Evolutionary conservation across 2,329 filamentous ascomycete species (phyloP).

Genomic region (Paraconiothyrium sp.): DNA sequence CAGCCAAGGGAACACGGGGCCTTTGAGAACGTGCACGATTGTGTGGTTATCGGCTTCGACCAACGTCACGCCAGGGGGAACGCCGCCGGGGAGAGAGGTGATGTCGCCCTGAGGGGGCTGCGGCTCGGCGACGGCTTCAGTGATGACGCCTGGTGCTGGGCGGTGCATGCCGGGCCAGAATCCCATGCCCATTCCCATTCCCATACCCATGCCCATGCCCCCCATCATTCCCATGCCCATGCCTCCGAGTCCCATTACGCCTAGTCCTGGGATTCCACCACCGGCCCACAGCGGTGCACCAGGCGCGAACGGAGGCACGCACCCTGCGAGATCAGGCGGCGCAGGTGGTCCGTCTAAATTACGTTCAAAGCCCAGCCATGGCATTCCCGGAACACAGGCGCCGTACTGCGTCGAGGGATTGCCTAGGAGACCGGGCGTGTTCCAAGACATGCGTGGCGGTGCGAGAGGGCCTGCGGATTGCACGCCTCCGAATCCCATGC

Average conservation of each 20-base stretch:
- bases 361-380: slow-evolving; percentile 28
- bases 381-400: slow-evolving; percentile 14
- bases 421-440: slow-evolving; percentile 20
- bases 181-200: slow-evolving; percentile 11
- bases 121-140: slow-evolving; percentile 29
- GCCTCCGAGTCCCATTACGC: slow-evolving; percentile 17
- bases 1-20: slow-evolving; percentile 42
- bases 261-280: slow-evolving; percentile 32
- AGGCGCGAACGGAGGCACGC: slow-evolving; percentile 36
- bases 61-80: slow-evolving; percentile 37
- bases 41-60: slow-evolving; percentile 38
- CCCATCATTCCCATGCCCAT: slow-evolving; percentile 18
- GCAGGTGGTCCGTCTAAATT: slow-evolving; percentile 32
- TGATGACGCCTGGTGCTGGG: slow-evolving; percentile 34
- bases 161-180: slow-evolving; percentile 28
- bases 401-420: slow-evolving; percentile 26
- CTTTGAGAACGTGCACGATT: slow-evolving; percentile 40
- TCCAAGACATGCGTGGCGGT: slow-evolving; percentile 23
- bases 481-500: slow-evolving; percentile 23
- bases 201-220: neutral
- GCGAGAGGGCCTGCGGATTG: slow-evolving; percentile 38
- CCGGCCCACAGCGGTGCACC: slow-evolving; percentile 35
- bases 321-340: slow-evolving; percentile 32
- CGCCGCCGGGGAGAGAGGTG: slow-evolving; percentile 37
- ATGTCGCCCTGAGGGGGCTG: slow-evolving; percentile 37